These are phyloP conservation scores for Elongisporangium senticosum DNA, from an alignment of 352 stramenopile species.

Conservation along the genomic window DNA sequence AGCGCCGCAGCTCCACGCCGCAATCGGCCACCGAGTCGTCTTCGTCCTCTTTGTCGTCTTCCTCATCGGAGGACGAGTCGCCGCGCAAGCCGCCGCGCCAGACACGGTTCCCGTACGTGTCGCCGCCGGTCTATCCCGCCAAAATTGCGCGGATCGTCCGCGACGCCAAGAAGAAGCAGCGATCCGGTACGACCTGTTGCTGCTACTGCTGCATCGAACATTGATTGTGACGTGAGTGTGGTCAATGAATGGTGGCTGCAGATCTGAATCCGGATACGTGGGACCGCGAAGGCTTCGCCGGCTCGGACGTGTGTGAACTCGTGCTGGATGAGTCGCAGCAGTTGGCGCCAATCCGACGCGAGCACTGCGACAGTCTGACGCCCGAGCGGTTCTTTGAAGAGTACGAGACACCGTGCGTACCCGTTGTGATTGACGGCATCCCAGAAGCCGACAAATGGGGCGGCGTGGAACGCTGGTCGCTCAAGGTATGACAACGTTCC, in stretches of 20 bases:
- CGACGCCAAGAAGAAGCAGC: conserved; percentile 66
- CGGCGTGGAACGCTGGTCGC: conserved; percentile 62
- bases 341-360: conserved; percentile 38
- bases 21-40: conserved; percentile 5
- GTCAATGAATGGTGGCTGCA: conserved; percentile 7
- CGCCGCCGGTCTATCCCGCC: conserved; percentile 31
- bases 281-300: conserved; percentile 74
- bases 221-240: background rate
- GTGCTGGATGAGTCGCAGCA: conserved; percentile 54
- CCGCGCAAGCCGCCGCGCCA: background rate
- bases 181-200: conserved; percentile 36
- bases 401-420: conserved; percentile 70
- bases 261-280: conserved; percentile 64
- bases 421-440: conserved; percentile 82
- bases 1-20: background rate
- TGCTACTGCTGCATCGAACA: background rate
- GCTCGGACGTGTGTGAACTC: conserved; percentile 76
- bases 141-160: conserved; percentile 45
- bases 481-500: conserved; percentile 33
- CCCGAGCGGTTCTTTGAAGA: conserved; percentile 80
- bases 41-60: conserved; percentile 25
- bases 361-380: conserved; percentile 69
- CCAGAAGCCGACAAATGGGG: conserved; percentile 73
- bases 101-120: conserved; percentile 47
- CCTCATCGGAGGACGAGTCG: conserved; percentile 25